Evolutionary conservation across 805 yeast genomes (phyloP).

Genomic region (Candida fluviatilis): DNA sequence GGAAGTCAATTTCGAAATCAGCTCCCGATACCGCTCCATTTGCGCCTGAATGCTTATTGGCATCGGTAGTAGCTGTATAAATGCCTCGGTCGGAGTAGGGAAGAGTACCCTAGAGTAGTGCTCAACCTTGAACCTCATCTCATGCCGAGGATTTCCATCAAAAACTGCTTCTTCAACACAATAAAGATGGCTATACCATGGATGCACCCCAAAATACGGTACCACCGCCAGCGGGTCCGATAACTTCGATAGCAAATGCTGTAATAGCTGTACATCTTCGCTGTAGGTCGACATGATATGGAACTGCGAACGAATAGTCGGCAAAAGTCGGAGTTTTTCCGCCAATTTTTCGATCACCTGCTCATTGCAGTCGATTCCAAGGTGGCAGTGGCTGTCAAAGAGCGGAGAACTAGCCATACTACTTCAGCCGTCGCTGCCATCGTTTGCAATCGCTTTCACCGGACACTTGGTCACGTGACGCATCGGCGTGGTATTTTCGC

Average conservation of each 20-base stretch:
- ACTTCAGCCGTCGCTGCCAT: no score
- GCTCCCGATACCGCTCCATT: constrained; percentile 23
- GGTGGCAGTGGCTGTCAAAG: constrained; percentile 32
- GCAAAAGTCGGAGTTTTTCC: constrained; percentile 7
- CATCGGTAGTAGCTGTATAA: constrained; percentile 52
- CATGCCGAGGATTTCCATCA: no score
- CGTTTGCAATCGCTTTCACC: no score
- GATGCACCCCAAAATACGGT: constrained; percentile 76
- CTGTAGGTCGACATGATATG: constrained; percentile 39
- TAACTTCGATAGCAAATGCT: constrained; percentile 12
- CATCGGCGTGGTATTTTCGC: no score
- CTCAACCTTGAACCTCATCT: no score
- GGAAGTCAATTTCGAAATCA: constrained; percentile 11
- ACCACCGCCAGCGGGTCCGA: constrained; percentile 15
- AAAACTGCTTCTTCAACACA: constrained; percentile 19
- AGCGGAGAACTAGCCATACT: background rate
- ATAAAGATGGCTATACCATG: constrained; percentile 82
- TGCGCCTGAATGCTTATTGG: constrained; percentile 47
- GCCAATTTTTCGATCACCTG: constrained; percentile 9
- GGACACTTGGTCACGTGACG: no score
- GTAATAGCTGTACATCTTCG: constrained; percentile 27
- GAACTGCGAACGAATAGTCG: constrained; percentile 10
- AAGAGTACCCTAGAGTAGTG: constrained; percentile 33
- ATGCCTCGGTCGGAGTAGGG: constrained; percentile 31
- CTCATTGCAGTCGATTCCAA: constrained; percentile 14